Conservation (phyloP, 2,329 filamentous ascomycete species). For the Colletotrichum cordylinicola region DNA sequence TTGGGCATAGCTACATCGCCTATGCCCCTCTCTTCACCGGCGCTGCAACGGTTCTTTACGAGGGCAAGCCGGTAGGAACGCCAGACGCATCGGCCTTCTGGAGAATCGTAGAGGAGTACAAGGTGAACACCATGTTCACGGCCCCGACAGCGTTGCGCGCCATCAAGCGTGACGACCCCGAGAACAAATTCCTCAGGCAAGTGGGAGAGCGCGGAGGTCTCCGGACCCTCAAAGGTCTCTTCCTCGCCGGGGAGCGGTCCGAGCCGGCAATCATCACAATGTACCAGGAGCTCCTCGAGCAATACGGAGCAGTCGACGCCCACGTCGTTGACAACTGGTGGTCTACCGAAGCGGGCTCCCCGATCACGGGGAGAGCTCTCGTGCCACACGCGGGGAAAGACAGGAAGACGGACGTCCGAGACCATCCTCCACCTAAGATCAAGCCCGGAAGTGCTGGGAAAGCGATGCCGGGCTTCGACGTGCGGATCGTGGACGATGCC, state of each 20-base stretch:
- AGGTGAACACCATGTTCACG: constrained; percentile 84
- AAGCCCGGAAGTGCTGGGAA: constrained; percentile 90
- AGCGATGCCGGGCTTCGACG: constrained; percentile 89
- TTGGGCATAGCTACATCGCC: constrained; percentile 80
- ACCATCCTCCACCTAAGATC: constrained; percentile 56
- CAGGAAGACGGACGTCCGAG: constrained; percentile 47
- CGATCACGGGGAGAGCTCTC: constrained; percentile 62
- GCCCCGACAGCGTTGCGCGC: constrained; percentile 87
- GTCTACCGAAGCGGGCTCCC: constrained; percentile 65
- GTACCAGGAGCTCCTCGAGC: constrained; percentile 76
- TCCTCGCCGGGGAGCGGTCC: constrained; percentile 87
- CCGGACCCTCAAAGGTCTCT: constrained; percentile 74
- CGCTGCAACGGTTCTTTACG: constrained; percentile 86
- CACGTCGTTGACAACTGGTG: constrained; percentile 67
- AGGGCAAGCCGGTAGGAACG: constrained; percentile 92
- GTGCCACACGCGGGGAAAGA: constrained; percentile 64
- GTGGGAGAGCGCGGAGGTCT: constrained; percentile 74
- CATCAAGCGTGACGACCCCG: constrained; percentile 84
- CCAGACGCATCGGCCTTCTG: constrained; percentile 89
- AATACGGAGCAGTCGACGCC: constrained; percentile 69
- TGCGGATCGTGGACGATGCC: constrained; percentile 81
- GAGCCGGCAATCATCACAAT: constrained; percentile 84
- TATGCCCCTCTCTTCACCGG: constrained; percentile 87
- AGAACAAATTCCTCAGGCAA: constrained; percentile 68
- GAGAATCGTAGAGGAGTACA: constrained; percentile 84